Evolutionary conservation across 179 eudicot species (phyloP).

Genomic region (Camellia oleifera): DNA sequence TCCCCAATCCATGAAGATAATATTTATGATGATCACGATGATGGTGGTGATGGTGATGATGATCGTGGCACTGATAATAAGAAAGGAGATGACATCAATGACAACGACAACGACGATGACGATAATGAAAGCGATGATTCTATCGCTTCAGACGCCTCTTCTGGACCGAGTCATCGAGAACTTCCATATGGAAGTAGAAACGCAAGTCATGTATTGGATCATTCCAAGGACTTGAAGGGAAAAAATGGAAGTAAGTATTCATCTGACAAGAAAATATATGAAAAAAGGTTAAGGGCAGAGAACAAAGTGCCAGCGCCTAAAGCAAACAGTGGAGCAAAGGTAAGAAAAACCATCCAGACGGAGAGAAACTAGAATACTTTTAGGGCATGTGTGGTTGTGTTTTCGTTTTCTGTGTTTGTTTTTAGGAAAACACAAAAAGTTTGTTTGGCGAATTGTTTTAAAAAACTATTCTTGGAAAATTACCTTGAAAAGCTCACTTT

Average conservation of each 20-base stretch:
- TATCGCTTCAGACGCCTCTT: constrained; percentile 53
- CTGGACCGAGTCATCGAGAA: constrained; percentile 39
- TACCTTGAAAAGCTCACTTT: too few relatives aligned
- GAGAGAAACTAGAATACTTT: constrained; percentile 3
- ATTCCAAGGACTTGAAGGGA: constrained; percentile 1
- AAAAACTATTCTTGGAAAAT: too few relatives aligned
- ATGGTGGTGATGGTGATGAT: constrained; percentile 12
- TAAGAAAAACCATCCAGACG: constrained; percentile 18
- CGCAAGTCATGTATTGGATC: constrained; percentile 7
- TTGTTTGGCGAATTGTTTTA: too few relatives aligned
- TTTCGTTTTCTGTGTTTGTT: too few relatives aligned
- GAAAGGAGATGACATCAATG: not conserved
- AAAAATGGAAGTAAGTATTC: not conserved
- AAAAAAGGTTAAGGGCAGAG: constrained; percentile 16
- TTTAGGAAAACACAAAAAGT: too few relatives aligned
- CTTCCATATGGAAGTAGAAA: not conserved
- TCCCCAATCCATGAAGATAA: constrained; percentile 22
- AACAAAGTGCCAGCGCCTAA: constrained; percentile 24
- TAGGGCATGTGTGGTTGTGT: too few relatives aligned
- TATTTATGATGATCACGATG: not conserved
- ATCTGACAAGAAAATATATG: constrained; percentile 5
- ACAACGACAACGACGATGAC: too few relatives aligned
- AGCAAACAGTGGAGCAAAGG: constrained; percentile 24
- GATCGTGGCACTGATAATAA: constrained; percentile 7
- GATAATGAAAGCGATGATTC: constrained; percentile 43